Percentiles rank a stretch among this genome's conserved stretches.
Evolutionary conservation across 1,284 basidiomycete species (phyloP).

Genomic region (Butyriboletus regius): DNA sequence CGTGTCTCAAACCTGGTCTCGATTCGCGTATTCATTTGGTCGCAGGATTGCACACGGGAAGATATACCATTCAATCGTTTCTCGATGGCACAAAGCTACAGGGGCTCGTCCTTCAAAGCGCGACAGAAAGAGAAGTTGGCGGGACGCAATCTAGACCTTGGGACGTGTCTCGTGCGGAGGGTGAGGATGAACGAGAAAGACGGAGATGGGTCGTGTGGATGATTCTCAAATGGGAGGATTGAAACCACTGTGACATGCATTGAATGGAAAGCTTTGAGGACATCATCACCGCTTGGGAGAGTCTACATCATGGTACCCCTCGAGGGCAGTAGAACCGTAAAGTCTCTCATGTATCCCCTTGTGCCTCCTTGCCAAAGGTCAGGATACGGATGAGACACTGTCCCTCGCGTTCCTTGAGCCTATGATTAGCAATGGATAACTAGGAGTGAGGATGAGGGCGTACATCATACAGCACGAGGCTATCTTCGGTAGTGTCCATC

Average conservation of each 20-base stretch:
- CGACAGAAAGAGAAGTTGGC: constrained; percentile 44
- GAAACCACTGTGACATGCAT: constrained; percentile 6
- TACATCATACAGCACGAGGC: constrained; percentile 30
- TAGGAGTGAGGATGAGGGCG: constrained; percentile 2
- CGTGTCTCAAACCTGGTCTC: constrained; percentile 39
- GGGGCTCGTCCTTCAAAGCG: constrained; percentile 45
- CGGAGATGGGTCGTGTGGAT: constrained; percentile 67
- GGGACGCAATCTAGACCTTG: constrained; percentile 41
- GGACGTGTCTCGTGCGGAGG: constrained; percentile 44
- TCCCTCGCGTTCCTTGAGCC: constrained; percentile 28
- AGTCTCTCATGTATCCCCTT: constrained; percentile 9
- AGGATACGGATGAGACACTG: constrained; percentile 31
- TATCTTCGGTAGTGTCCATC: constrained; percentile 32
- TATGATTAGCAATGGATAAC: constrained; percentile 5
- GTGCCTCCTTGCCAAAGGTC: constrained; percentile 30
- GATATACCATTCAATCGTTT: constrained; percentile 61
- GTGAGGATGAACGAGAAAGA: constrained; percentile 57
- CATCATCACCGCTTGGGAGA: background rate
- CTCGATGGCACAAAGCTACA: constrained; percentile 30
- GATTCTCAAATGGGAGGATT: constrained; percentile 45
- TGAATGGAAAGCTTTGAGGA: background rate
- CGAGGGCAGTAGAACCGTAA: background rate
- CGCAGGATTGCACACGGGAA: constrained; percentile 66
- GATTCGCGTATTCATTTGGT: constrained; percentile 53
- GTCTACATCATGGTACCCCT: background rate